These are phyloP conservation scores for Camellia sinensis DNA, from an alignment of 148 eudicot genomes.

Conservation along the genomic window DNA sequence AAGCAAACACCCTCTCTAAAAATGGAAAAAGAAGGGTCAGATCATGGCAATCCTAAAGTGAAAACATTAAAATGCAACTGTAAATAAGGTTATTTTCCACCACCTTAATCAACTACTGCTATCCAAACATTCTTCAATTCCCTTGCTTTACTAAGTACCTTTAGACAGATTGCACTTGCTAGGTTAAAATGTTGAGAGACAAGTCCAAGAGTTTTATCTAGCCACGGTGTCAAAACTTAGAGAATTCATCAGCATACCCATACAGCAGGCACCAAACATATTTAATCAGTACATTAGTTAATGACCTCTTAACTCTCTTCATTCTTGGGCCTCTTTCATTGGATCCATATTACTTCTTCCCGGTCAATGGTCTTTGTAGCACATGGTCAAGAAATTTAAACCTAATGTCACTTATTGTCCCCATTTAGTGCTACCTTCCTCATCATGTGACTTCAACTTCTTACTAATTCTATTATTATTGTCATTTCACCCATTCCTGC, in stretches of 20 bases:
- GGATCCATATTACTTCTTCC: too few species aligned
- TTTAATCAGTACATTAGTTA: too few species aligned
- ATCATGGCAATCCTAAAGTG: slow-evolving; percentile 1
- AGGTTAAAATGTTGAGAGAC: background rate
- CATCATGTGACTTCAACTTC: too few species aligned
- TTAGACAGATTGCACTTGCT: background rate
- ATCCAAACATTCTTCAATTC: background rate
- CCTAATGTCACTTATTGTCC: too few species aligned
- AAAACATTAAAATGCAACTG: background rate
- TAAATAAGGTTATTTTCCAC: background rate
- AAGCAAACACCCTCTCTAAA: background rate
- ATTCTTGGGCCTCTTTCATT: too few species aligned
- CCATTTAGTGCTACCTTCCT: too few species aligned
- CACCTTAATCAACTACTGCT: background rate
- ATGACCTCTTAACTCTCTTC: too few species aligned
- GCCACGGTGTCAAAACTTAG: background rate
- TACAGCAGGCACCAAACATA: background rate
- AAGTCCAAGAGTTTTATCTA: background rate
- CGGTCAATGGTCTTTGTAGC: too few species aligned
- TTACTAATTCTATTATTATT: too few species aligned
- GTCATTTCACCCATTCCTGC: too few species aligned
- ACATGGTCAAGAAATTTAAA: too few species aligned
- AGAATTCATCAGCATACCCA: background rate
- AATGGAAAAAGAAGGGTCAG: background rate
- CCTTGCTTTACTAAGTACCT: too few species aligned